phyloP scores from a whole-genome alignment of 345 rosid genomes.

The Triadica sebifera region DNA sequence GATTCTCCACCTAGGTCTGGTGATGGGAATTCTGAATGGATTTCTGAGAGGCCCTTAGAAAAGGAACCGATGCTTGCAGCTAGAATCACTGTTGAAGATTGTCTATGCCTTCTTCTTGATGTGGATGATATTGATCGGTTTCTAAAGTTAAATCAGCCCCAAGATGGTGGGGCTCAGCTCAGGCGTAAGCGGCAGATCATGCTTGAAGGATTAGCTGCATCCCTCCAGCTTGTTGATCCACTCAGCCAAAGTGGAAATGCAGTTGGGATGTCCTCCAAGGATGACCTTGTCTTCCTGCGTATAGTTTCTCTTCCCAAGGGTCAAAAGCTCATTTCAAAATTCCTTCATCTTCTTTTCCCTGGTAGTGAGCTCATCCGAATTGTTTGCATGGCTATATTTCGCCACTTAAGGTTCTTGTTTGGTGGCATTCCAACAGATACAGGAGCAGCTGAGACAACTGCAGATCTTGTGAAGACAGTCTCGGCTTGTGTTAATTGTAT shows the following conservation, averaged over 20 bases:
- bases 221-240: conserved; percentile 92
- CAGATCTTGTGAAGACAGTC: conserved; percentile 60
- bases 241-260: conserved; percentile 59
- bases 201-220: conserved; percentile 80
- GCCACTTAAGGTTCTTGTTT: conserved; percentile 82
- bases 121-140: conserved; percentile 84
- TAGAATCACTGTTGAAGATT: conserved; percentile 85
- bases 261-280: conserved; percentile 54
- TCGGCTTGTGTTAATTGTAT: conserved; percentile 62
- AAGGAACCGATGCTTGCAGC: conserved; percentile 98
- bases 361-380: conserved; percentile 81
- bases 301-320: conserved; percentile 83
- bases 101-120: conserved; percentile 66
- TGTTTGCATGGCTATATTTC: conserved; percentile 90
- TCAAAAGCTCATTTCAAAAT: conserved; percentile 59
- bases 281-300: conserved; percentile 77
- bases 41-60: conserved; percentile 73
- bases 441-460: conserved; percentile 60
- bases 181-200: conserved; percentile 66
- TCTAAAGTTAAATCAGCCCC: conserved; percentile 63
- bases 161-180: conserved; percentile 80
- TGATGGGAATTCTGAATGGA: conserved; percentile 58
- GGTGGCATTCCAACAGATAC: conserved; percentile 73
- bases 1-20: conserved; percentile 52
- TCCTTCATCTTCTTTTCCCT: conserved; percentile 73